These are phyloP conservation scores for Solanum paucissectum DNA, from an alignment of 257 asterid genomes.

Conservation along the genomic window DNA sequence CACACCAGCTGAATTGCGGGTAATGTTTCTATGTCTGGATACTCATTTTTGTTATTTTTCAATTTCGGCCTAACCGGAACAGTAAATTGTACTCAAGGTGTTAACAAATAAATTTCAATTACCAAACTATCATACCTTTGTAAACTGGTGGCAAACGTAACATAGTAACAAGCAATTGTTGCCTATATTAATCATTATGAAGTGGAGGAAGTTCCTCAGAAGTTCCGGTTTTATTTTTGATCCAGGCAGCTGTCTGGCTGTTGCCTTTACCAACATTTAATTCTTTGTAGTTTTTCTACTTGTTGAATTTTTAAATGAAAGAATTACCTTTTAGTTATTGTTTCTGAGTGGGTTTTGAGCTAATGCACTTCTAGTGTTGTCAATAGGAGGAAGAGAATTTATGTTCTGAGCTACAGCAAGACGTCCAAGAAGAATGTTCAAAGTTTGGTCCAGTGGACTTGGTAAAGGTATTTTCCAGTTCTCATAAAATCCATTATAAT, in stretches of 20 bases:
- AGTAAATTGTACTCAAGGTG: background rate
- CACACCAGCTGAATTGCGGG: slow-evolving; percentile 86
- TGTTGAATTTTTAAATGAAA: background rate
- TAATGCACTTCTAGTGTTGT: slow-evolving; percentile 4
- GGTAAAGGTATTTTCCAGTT: slow-evolving; percentile 43
- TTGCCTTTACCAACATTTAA: background rate
- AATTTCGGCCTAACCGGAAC: background rate
- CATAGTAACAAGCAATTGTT: background rate
- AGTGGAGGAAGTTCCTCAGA: background rate
- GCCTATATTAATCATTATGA: background rate
- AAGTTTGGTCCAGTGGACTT: slow-evolving; percentile 81
- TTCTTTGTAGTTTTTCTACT: background rate
- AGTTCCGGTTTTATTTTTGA: background rate
- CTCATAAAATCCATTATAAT: background rate
- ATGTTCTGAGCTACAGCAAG: slow-evolving; percentile 68
- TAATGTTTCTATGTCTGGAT: slow-evolving; percentile 10
- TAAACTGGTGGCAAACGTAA: background rate
- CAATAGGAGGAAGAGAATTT: slow-evolving; percentile 64
- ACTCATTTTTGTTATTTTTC: background rate
- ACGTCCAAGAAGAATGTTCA: slow-evolving; percentile 70
- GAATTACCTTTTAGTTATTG: background rate
- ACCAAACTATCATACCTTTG: background rate
- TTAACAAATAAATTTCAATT: background rate
- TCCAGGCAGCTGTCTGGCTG: background rate
- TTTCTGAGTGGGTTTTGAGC: background rate